Base-by-base conservation (phyloP, 1,139 yeast genomes). In the Magnusiomyces magnusii region DNA sequence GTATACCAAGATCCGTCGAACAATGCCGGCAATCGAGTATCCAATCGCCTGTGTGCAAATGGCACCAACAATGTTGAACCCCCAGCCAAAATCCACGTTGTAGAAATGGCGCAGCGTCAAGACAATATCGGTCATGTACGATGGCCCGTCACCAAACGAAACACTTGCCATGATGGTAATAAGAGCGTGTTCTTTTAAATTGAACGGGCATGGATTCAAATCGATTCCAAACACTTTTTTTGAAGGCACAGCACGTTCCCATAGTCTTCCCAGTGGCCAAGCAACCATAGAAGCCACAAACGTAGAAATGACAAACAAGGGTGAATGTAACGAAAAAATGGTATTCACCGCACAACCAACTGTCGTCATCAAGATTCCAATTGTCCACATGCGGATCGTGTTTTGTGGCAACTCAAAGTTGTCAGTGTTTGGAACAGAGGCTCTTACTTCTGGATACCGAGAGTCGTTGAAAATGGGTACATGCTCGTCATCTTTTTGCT, bases 391-490 rank as follows among this genome's bases (percentile, higher is more conserved):
- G 68, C 90, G 77, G 56, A 83, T 66, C 28, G 89, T 84, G 65
- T 80, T 81, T 66, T 83, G 87, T 1, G 84, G 85, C 44, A 82
- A 65, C 0, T 74, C 62, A 1, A 78, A 75, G 67, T 84, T 85
- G 68, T 84, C 89, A 31, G 76, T 73, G 44, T 84, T 78, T 1
- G 87, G 86, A 49, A 85, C 87, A 2, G 87, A 79, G 3, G 87
- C 87, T 67, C 89, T 77, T 50, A 85, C 90, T 68, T 85, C 89
- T 0, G 87, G 83, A 68, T 82, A 83, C 7, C 87, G 85, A 24
- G 86, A 82, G 67, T 84, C 85, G 9, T 17, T n/a, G 21, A 44
- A 44, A 23, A 44, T 44, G 27, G 49, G 49, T 2, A n/a, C n/a
- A 27, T 23, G 7, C 10, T 44, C 49, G 7, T 31, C 36, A 7